phyloP scores from a whole-genome alignment of 208 protist genomes.

The Trypanosoma melophagium region DNA sequence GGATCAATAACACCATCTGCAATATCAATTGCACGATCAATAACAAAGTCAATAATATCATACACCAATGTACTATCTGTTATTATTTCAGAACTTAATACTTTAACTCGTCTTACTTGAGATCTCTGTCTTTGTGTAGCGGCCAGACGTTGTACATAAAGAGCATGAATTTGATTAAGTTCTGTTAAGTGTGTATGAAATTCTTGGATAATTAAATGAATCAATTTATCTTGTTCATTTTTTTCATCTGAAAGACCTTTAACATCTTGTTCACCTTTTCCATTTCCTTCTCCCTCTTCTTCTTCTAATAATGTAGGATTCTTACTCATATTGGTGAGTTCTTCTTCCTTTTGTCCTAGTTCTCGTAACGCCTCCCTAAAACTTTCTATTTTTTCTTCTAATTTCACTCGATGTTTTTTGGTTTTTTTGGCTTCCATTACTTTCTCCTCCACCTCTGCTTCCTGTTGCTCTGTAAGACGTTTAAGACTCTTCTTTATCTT shows the following conservation, averaged over 20 bases:
- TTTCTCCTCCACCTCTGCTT: constrained; percentile 46
- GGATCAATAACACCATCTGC: constrained; percentile 41
- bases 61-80: constrained; percentile 68
- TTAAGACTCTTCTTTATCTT: constrained; percentile 79
- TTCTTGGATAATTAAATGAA: constrained; percentile 53
- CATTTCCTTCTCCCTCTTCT: neutral
- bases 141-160: constrained; percentile 63
- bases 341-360: constrained; percentile 20
- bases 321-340: constrained; percentile 21
- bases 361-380: constrained; percentile 28
- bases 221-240: constrained; percentile 40
- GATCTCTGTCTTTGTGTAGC: constrained; percentile 58
- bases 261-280: constrained; percentile 6
- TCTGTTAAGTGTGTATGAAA: constrained; percentile 67
- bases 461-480: constrained; percentile 51
- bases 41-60: constrained; percentile 81
- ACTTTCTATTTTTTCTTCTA: constrained; percentile 47
- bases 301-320: constrained; percentile 2
- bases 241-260: constrained; percentile 2
- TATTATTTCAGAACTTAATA: constrained; percentile 75
- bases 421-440: constrained; percentile 78
- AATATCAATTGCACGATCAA: constrained; percentile 81
- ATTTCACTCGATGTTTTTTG: constrained; percentile 78
- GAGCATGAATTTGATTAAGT: constrained; percentile 52
- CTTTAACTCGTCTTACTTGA: constrained; percentile 66